Percentiles rank a stretch among this genome's conserved stretches.
phyloP scores from a whole-genome alignment of 2,329 filamentous ascomycete species.

The Peltaster fructicola region DNA sequence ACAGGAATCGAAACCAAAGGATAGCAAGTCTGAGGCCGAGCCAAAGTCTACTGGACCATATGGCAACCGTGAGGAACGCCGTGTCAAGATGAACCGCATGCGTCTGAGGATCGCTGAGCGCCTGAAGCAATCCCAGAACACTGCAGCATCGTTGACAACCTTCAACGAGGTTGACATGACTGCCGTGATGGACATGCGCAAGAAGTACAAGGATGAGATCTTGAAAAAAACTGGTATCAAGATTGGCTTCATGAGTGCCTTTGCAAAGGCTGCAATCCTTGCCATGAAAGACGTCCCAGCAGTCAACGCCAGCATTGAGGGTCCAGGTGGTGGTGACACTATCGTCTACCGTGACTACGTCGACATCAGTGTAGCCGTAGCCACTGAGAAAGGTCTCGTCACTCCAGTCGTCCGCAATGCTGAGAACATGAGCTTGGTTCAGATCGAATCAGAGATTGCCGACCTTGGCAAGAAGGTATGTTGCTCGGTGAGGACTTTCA shows the following conservation, averaged over 20 bases:
- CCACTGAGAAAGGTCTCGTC: conserved; percentile 91
- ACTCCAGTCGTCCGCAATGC: conserved; percentile 92
- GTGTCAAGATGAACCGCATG: conserved; percentile 99
- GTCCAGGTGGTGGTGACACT: conserved; percentile 83
- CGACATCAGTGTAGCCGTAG: conserved; percentile 91
- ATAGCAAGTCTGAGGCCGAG: conserved; percentile 26
- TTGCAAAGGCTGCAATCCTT: conserved; percentile 73
- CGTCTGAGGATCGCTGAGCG: conserved; percentile 91
- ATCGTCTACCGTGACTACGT: conserved; percentile 98
- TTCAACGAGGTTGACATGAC: conserved; percentile 99
- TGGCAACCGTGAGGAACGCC: conserved; percentile 70
- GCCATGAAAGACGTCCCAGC: conserved; percentile 91
- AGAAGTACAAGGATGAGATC: conserved; percentile 90
- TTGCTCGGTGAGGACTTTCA: conserved; percentile 3
- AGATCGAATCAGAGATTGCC: conserved; percentile 79
- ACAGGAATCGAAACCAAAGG: conserved; percentile 23
- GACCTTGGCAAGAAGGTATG: conserved; percentile 86
- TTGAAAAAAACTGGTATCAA: conserved; percentile 94
- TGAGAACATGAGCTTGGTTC: conserved; percentile 72
- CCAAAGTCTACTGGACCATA: conserved; percentile 27
- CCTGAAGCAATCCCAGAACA: conserved; percentile 98
- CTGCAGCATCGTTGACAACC: conserved; percentile 86
- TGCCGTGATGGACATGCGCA: conserved; percentile 89
- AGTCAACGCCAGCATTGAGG: conserved; percentile 94
- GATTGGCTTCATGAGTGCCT: conserved; percentile 98